Base-by-base conservation (phyloP, 768 basidiomycete genomes). In the Russula griseocarnosa region DNA sequence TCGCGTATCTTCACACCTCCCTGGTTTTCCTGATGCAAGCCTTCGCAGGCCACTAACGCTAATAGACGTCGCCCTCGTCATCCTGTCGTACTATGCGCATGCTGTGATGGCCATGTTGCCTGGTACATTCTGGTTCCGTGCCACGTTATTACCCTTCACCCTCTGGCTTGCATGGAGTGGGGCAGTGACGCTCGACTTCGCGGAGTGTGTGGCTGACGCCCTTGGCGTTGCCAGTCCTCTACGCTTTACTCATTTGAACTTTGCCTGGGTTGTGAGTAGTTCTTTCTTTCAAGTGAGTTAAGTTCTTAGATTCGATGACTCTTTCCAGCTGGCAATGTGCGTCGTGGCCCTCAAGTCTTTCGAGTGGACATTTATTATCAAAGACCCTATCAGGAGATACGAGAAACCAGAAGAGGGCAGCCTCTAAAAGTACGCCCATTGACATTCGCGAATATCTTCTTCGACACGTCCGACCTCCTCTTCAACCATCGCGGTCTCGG, bases 401-500 rank as follows among this genome's bases (percentile, higher is more conserved):
- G 49, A 62, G 34, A 16, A 16, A 0, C 57, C 32, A 20, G 44
- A n/a, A n/a, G 38, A 3, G 49, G 59, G 11, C 49, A 54, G 10
- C 16, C 58, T 1, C 55, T n/a, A 2, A 51, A 26, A 10, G 61
- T 63, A 22, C 61, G 46, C 28, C 67, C 61, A 1, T 22, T 67
- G 14, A 59, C 55, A 2, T 0, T 52, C 24, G 0, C 11, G 4
- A 55, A 65, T 16, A n/a, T 67, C 36, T 24, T 67, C 26, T 2
- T 58, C 8, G 69, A 70, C 18, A 66, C 63, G 0, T 7, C 30
- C n/a, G 68, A 69, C 22, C 57, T 70, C 32, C 36, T 66, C 38
- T 65, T 53, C 55, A 70, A 65, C 18, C 52, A 60, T 14, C 68
- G 69, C 30, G 69, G 68, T 8, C 30, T 60, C 38, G 68, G 68